Percentiles rank a stretch among this genome's conserved stretches.
phyloP scores from a whole-genome alignment of 202 grass and related monocot genomes.

The Schoenoplectus triqueter region DNA sequence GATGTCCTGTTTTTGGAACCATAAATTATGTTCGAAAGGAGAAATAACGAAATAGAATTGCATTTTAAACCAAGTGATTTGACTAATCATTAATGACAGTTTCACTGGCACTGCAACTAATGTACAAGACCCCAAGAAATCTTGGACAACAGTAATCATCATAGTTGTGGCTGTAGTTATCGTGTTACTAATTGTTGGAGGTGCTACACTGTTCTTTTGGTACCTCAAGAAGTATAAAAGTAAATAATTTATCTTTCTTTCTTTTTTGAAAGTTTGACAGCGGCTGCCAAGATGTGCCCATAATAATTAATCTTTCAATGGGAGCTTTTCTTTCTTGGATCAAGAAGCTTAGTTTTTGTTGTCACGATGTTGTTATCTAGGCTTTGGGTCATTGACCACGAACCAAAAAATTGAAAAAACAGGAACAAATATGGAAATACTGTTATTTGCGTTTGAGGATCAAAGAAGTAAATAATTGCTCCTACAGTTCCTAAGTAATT shows the following conservation, averaged over 20 bases:
- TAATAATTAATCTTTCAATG: neutral
- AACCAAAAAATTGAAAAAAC: neutral
- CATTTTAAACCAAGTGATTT: neutral
- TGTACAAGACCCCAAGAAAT: neutral
- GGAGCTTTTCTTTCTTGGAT: neutral
- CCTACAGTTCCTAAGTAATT: no score
- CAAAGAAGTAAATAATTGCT: no score
- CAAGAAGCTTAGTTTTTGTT: neutral
- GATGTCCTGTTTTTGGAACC: neutral
- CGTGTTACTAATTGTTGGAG: neutral
- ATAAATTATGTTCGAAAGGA: neutral
- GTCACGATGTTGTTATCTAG: neutral
- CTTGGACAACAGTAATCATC: neutral
- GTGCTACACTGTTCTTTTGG: neutral
- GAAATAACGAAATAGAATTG: neutral
- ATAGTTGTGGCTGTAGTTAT: constrained; percentile 5
- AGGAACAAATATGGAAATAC: neutral
- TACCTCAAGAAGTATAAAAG: neutral
- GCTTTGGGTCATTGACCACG: no score
- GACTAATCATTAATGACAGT: neutral
- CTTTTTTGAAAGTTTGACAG: no score
- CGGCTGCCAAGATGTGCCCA: no score
- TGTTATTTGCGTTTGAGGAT: no score
- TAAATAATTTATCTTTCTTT: neutral
- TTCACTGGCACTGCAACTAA: neutral